Evolutionary conservation across 2,329 filamentous ascomycete species (phyloP).

Genomic region (Aspergillus transmontanensis): DNA sequence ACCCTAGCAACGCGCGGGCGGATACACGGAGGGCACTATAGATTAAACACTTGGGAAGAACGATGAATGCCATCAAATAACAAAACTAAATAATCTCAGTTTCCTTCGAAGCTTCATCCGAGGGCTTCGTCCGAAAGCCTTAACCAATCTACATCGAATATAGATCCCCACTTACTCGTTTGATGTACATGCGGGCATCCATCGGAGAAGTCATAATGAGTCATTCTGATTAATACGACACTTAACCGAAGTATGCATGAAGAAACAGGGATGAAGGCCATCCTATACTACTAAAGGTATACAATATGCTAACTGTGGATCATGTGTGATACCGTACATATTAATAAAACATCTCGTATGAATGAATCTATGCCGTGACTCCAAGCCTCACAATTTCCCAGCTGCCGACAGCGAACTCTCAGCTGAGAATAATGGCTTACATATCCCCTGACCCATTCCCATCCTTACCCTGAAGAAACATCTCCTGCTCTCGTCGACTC

Average conservation of each 20-base stretch:
- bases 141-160: too few relatives aligned
- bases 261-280: not conserved
- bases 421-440: not conserved
- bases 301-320: too few relatives aligned
- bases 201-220: not conserved
- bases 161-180: too few relatives aligned
- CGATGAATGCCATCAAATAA: not conserved
- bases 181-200: too few relatives aligned
- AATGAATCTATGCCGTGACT: not conserved
- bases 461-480: constrained; percentile 50
- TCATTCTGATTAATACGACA: not conserved
- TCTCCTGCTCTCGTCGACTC: constrained; percentile 61
- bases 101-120: too few relatives aligned
- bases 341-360: not conserved
- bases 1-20: too few relatives aligned
- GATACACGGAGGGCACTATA: not conserved
- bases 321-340: not conserved
- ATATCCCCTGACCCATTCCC: not conserved
- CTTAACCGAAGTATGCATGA: not conserved
- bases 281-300: too few relatives aligned
- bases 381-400: not conserved
- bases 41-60: not conserved
- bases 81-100: not conserved
- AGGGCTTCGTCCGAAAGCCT: too few relatives aligned
- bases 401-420: not conserved